phyloP scores from a whole-genome alignment of 441 rosid species.

The Kokia cookei region DNA sequence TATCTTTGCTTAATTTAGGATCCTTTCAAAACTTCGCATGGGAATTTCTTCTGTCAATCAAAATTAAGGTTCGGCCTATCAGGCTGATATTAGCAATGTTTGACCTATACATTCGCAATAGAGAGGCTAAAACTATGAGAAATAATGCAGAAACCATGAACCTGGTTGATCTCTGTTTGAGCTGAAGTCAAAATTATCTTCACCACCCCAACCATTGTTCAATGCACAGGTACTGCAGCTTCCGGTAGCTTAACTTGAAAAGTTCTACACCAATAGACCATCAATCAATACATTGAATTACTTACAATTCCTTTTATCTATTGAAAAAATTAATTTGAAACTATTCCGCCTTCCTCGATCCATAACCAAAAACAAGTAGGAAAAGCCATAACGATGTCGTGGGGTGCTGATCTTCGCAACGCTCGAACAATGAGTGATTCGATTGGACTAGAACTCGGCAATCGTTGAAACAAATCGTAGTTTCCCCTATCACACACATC shows the following conservation, averaged over 20 bases:
- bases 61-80: not conserved
- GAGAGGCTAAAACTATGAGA: not conserved
- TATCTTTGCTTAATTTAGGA: not conserved
- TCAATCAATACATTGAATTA: too few relatives aligned
- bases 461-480: too few relatives aligned
- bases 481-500: too few relatives aligned
- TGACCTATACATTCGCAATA: not conserved
- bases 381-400: slow-evolving; percentile 59
- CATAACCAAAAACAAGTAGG: too few relatives aligned
- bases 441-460: too few relatives aligned
- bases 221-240: too few relatives aligned
- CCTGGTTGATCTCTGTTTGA: slow-evolving; percentile 45
- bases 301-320: too few relatives aligned
- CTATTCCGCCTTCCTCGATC: too few relatives aligned
- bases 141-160: not conserved
- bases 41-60: not conserved
- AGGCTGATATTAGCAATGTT: not conserved
- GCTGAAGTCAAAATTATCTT: slow-evolving; percentile 61
- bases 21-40: not conserved
- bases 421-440: slow-evolving; percentile 69
- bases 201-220: not conserved
- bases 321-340: too few relatives aligned
- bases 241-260: too few relatives aligned
- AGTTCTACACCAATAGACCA: too few relatives aligned
- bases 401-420: slow-evolving; percentile 78